Conservation (phyloP, 2,329 filamentous ascomycete genomes). For the Claviceps sp. region DNA sequence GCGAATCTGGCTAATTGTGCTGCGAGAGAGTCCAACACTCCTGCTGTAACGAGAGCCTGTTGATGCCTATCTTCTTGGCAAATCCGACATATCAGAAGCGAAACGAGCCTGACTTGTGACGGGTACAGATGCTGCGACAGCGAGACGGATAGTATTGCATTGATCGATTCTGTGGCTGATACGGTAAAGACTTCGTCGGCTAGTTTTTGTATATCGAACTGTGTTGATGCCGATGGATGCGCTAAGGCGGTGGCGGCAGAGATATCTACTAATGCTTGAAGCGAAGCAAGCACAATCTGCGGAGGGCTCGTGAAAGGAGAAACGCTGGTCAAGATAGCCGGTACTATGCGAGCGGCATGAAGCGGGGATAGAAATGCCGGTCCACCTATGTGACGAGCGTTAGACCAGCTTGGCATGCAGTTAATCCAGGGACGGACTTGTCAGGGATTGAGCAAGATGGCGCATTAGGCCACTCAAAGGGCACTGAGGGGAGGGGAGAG, state of each 20-base stretch:
- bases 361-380: conserved; percentile 66
- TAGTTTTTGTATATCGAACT: conserved; percentile 35
- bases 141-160: conserved; percentile 49
- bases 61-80: conserved; percentile 60
- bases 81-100: conserved; percentile 40
- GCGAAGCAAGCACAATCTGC: conserved; percentile 56
- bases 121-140: conserved; percentile 39
- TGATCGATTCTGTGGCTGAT: conserved; percentile 47
- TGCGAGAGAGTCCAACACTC: conserved; percentile 67
- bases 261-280: conserved; percentile 62
- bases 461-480: background rate
- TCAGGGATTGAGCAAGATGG: too few relatives aligned
- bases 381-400: conserved; percentile 50
- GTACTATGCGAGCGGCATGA: conserved; percentile 52
- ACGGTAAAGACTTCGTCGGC: conserved; percentile 52
- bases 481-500: background rate
- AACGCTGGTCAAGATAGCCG: conserved; percentile 56
- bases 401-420: background rate
- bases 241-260: conserved; percentile 49
- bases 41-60: conserved; percentile 54
- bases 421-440: background rate
- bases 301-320: conserved; percentile 50
- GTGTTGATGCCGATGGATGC: conserved; percentile 33
- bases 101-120: conserved; percentile 47
- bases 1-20: conserved; percentile 59